Conservation (phyloP, 257 asterid genomes). For the Solanum bukasovii region DNA sequence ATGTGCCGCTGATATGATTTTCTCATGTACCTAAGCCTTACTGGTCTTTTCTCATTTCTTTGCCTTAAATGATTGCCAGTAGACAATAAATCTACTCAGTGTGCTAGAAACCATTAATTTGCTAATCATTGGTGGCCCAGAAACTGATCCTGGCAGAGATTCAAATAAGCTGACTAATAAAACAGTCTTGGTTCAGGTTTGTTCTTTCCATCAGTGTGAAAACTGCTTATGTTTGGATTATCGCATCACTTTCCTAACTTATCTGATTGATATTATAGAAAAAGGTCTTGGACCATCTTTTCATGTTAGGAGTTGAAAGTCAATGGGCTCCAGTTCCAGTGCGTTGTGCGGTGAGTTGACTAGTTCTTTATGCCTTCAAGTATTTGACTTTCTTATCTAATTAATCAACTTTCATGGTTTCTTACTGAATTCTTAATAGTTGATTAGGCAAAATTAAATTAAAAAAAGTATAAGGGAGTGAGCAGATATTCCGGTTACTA, state of each 20-base stretch:
- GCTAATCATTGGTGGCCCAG: slow-evolving; percentile 62
- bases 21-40: slow-evolving; percentile 1
- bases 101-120: slow-evolving; percentile 76
- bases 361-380: slow-evolving; percentile 1
- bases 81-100: slow-evolving; percentile 85
- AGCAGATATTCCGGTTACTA: background rate
- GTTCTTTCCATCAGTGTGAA: slow-evolving; percentile 8
- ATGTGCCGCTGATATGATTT: background rate
- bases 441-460: background rate
- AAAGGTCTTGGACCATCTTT: slow-evolving; percentile 68
- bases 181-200: slow-evolving; percentile 87
- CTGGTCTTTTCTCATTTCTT: slow-evolving; percentile 24
- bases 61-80: slow-evolving; percentile 48
- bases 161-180: slow-evolving; percentile 53
- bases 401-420: background rate
- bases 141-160: slow-evolving; percentile 61
- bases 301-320: slow-evolving; percentile 94
- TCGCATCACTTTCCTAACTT: background rate
- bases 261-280: slow-evolving; percentile 41
- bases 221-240: background rate
- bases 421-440: background rate
- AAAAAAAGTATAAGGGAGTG: background rate
- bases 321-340: slow-evolving; percentile 95
- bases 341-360: slow-evolving; percentile 67
- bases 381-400: background rate